A percentile compares a stretch with the other conserved stretches of the same genome.
Conservation (phyloP, 768 basidiomycete species). For the Clavulina sp. region DNA sequence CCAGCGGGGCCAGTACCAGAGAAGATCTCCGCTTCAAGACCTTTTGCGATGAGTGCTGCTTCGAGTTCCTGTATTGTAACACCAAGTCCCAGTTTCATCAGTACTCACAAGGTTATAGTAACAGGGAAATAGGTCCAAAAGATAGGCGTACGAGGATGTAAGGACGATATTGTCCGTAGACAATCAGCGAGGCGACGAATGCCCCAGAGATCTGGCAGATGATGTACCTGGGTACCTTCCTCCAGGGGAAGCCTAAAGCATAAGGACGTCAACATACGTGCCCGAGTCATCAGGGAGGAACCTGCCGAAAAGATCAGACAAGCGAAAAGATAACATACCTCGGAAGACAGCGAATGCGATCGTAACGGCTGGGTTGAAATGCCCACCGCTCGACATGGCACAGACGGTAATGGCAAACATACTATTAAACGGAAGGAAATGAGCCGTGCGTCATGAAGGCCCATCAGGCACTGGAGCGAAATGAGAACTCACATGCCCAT, state of each 20-base stretch:
- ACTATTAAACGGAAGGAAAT: too few species aligned
- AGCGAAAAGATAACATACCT: constrained; percentile 3
- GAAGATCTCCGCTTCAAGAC: background rate
- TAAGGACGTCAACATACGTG: background rate
- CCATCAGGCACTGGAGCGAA: too few species aligned
- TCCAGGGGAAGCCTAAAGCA: background rate
- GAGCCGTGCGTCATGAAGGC: too few species aligned
- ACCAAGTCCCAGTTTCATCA: background rate
- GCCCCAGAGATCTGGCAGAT: constrained; percentile 3
- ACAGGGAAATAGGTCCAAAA: too few species aligned
- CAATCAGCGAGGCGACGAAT: constrained; percentile 4
- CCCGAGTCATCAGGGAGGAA: too few species aligned
- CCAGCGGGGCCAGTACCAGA: constrained; percentile 4
- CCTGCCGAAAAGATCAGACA: too few species aligned
- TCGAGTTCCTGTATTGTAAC: background rate
- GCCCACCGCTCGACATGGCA: constrained; percentile 38
- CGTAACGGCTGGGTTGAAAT: constrained; percentile 38
- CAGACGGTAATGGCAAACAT: constrained; percentile 38
- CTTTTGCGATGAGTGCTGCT: background rate
- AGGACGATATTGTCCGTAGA: constrained; percentile 4
- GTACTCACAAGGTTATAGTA: background rate
- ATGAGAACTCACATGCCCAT: too few species aligned
- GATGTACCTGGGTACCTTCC: constrained; percentile 4
- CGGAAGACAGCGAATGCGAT: constrained; percentile 14
- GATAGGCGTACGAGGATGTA: background rate